phyloP scores from a whole-genome alignment of 2,329 filamentous ascomycete genomes.

The Trichoderma sp. region DNA sequence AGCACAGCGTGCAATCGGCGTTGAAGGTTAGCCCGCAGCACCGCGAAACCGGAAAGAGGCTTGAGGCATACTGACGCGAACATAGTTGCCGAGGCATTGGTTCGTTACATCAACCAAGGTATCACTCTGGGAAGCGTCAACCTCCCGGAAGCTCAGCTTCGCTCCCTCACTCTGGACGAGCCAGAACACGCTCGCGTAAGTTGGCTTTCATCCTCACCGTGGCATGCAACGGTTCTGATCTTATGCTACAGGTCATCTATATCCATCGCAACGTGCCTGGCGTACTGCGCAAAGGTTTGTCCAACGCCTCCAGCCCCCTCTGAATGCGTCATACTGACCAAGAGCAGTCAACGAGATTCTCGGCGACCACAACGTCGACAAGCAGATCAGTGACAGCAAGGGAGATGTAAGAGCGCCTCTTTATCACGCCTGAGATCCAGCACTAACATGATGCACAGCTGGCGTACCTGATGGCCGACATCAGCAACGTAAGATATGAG shows the following conservation, averaged over 20 bases:
- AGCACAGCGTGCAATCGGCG: conserved; percentile 91
- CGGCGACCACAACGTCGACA: conserved; percentile 95
- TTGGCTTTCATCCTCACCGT: background rate
- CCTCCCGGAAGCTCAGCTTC: conserved; percentile 89
- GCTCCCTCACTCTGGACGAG: conserved; percentile 88
- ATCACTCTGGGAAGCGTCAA: conserved; percentile 91
- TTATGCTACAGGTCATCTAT: conserved; percentile 69
- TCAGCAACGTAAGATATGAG: conserved; percentile 77
- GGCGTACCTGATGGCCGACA: conserved; percentile 97
- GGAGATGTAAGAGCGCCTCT: conserved; percentile 64
- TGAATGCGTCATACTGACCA: background rate
- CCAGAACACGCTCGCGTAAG: conserved; percentile 78
- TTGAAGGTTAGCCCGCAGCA: conserved; percentile 62
- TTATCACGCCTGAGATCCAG: background rate
- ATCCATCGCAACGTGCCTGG: conserved; percentile 97
- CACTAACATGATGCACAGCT: conserved; percentile 50
- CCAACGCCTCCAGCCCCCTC: conserved; percentile 23
- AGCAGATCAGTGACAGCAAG: conserved; percentile 95
- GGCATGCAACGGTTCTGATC: conserved; percentile 29
- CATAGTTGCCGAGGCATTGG: conserved; percentile 77
- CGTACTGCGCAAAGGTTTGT: conserved; percentile 76
- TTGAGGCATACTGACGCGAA: background rate
- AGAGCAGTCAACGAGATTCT: conserved; percentile 84
- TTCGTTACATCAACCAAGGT: conserved; percentile 95
- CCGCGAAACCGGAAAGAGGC: background rate